Conservation (phyloP, 2,329 filamentous ascomycete genomes). For the Aulographum hederae region DNA sequence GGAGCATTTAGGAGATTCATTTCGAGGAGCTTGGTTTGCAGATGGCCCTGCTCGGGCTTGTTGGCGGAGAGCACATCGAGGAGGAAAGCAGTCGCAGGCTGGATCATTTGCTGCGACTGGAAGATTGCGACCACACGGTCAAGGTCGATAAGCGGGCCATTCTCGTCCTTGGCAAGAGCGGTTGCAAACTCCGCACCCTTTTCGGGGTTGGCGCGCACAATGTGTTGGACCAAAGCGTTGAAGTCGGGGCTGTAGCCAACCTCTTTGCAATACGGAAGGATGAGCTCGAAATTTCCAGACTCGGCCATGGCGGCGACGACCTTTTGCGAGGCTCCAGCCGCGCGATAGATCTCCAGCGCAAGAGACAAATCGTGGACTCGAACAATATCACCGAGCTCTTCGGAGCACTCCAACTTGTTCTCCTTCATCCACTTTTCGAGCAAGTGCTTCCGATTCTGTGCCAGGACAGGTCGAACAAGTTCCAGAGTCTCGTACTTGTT, state of each 20-base stretch:
- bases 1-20: conserved; percentile 97
- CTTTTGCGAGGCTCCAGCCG: conserved; percentile 81
- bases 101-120: conserved; percentile 93
- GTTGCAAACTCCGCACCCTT: conserved; percentile 90
- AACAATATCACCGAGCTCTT: conserved; percentile 89
- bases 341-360: conserved; percentile 75
- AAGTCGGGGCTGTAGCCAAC: conserved; percentile 89
- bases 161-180: conserved; percentile 76
- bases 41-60: conserved; percentile 75
- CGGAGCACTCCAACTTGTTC: conserved; percentile 87
- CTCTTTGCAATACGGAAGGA: conserved; percentile 74
- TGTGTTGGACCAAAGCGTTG: conserved; percentile 78
- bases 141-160: conserved; percentile 74
- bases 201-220: conserved; percentile 77
- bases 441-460: conserved; percentile 86
- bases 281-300: conserved; percentile 92
- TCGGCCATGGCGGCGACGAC: conserved; percentile 90
- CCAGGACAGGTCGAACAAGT: conserved; percentile 77
- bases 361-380: conserved; percentile 76
- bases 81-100: conserved; percentile 94
- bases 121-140: conserved; percentile 95
- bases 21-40: conserved; percentile 88
- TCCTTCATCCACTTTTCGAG: conserved; percentile 97
- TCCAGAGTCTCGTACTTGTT: conserved; percentile 92
- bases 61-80: conserved; percentile 92